phyloP scores from a whole-genome alignment of 306 rosid species.

The Rosa multiflora region DNA sequence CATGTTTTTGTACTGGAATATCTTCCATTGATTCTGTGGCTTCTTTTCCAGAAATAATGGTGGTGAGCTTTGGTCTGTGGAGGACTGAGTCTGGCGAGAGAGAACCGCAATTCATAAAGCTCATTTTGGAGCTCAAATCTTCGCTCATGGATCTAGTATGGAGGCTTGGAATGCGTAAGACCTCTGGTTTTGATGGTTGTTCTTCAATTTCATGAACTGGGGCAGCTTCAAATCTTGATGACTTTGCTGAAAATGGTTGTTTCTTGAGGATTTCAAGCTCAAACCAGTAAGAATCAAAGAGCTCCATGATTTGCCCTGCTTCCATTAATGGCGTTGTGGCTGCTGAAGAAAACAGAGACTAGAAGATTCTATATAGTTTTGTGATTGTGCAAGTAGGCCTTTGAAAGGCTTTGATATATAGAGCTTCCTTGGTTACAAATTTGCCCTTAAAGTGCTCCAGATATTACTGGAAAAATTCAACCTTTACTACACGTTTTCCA shows the following conservation, averaged over 20 bases:
- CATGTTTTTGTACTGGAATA: neutral
- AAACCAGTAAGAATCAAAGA: slow-evolving; percentile 71
- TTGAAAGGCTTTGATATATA: neutral
- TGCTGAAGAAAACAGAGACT: slow-evolving; percentile 4
- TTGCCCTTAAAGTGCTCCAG: slow-evolving; percentile 32
- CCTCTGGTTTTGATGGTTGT: slow-evolving; percentile 29
- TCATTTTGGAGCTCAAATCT: slow-evolving; percentile 47
- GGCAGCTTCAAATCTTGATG: slow-evolving; percentile 31
- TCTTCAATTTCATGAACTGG: slow-evolving; percentile 28
- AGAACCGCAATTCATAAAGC: slow-evolving; percentile 30
- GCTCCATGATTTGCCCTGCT: slow-evolving; percentile 48
- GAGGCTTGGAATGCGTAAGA: slow-evolving; percentile 28
- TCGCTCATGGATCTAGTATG: slow-evolving; percentile 71
- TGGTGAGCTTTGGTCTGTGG: slow-evolving; percentile 41
- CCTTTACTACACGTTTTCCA: slow-evolving; percentile 45
- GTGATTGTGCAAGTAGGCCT: neutral
- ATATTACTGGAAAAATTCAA: slow-evolving; percentile 31
- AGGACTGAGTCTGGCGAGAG: slow-evolving; percentile 51
- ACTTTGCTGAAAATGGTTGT: slow-evolving; percentile 15
- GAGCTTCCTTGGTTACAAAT: slow-evolving; percentile 6
- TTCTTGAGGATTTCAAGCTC: slow-evolving; percentile 38
- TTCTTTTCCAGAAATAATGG: slow-evolving; percentile 57
- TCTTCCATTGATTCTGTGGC: slow-evolving; percentile 26
- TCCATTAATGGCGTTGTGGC: slow-evolving; percentile 53
- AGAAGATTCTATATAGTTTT: neutral